Base-by-base conservation (phyloP, 2,329 filamentous ascomycete species). In the Fusarium nanum region DNA sequence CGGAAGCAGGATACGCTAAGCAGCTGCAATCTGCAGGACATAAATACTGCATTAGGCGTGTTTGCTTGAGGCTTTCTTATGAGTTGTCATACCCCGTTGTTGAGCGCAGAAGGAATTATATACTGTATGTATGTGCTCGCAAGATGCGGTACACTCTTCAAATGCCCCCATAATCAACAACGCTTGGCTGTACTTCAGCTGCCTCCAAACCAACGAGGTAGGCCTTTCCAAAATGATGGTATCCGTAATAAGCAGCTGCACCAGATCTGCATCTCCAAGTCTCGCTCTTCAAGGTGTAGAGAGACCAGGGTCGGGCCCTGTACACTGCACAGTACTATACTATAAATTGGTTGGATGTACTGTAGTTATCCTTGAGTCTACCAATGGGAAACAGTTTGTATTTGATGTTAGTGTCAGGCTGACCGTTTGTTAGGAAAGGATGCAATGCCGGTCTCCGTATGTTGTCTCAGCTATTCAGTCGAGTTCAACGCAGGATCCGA, bases 11-110 rank as follows among this genome's bases (percentile, higher is more conserved):
- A 45, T 41, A 47, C 56, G 60, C 63, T 49, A 62, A 52, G 30
- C 22, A 54, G 49, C 49, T 27, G 32, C 49, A 53, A n/a, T 52
- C 64, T 75, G 71, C 73, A 74, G 64, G 57, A 73, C 73, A 72
- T 72, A 52, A 53, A 57, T 32, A 60, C 70, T 67, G 73, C 73
- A 73, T 70, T 63, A 60, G 71, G 56, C 34, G 28, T 32, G 16
- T 27, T 42, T 50, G 46, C 40, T 25, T 48, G 27, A 56, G 42
- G 49, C 49, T 41, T 45, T n/a, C 28, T 52, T 60, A 52, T 25
- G 46, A 63, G 32, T 27, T 67, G 32, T 37, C 53, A 54, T 50
- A 48, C 67, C 28, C 28, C 48, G 42, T 49, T 54, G 47, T 63
- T 37, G 46, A 64, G 30, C 27, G 23, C 52, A 64, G 28, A 47